Base-by-base conservation (phyloP, 2,329 filamentous ascomycete genomes). In the Ophiostoma ips region DNA sequence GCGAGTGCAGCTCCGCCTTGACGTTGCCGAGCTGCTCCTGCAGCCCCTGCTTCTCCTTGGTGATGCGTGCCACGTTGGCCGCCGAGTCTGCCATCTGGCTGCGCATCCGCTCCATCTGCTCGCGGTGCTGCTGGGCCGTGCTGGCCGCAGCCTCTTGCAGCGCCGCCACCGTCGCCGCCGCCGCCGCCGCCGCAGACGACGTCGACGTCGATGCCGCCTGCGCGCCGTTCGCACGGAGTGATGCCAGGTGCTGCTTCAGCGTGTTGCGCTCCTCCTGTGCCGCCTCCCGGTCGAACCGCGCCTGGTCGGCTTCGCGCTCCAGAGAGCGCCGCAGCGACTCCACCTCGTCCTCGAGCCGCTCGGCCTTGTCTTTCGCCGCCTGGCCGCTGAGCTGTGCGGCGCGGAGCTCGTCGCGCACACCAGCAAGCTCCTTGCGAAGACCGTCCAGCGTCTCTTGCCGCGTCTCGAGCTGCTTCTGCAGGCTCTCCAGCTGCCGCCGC, bases 261-360 rank as follows among this genome's bases (percentile, higher is more conserved):
- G 62, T 58, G 35, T 69, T 66, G 49, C 68, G 70, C 55, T 73
- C 67, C 49, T 71, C 64, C 50, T 68, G 69, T 13, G 69, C 65
- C 41, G 65, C 63, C 47, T 65, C 60, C 10, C 74, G 60, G 41
- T 73, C 70, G 36, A 69, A 64, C 15, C 68, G 75, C 6, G 74
- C 73, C 52, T 76, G 73, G 55, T 82, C 76, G 40, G 74, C 73
- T 61, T 83, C 81, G 53, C 82, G 75, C 46, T 84, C 80, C 40
- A 82, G 64, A 35, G 73, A 76, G 19, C 72, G 70, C 61, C 87
- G 83, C 13, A 89, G 66, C 28, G 86, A 76, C 49, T 86, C 80
- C n/a, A 87, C 71, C 61, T 88, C 84, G 56, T 88, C 84, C 60
- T 89, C 83, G 18, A 89, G 63, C 8, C 73, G 72, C 51, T 83